Evolutionary conservation across 2,329 filamentous ascomycete genomes (phyloP), one percentile per base, ranked within the genome.

Genomic region (Canariomyces notabilis): DNA sequence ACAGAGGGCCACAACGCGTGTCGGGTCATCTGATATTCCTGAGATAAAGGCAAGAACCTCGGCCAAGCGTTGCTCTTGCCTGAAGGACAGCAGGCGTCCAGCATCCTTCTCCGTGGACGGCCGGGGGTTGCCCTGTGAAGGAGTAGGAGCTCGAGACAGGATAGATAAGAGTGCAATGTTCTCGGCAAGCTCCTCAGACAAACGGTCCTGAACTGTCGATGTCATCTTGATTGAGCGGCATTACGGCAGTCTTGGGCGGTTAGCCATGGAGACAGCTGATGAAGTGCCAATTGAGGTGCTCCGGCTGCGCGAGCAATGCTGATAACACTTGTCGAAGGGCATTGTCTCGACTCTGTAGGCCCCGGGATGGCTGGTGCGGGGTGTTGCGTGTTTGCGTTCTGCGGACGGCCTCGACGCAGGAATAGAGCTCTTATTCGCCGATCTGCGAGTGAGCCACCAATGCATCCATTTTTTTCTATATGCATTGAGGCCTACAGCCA

Each of bases 401-500:
- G 46, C 33, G 20, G 41, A 14, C 22, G 11, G 22, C 38, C 35
- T 33, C 19, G 37, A 39, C 37, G 34, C 14, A 26, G 9, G 12
- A 15, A 4, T 33, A 22, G 26, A 8, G 6, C 26, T 48, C 29
- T 22, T 36, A 53, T 52, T 55, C 42, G 51, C 32, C 33, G 46
- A 26, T 26, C 6, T 20, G 18, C 19, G 9, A 20, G 18, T 4
- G 16, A 33, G 29, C 37, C 21, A 20, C 21, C n/a, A n/a, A n/a
- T n/a, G n/a, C n/a, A n/a, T n/a, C n/a, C n/a, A n/a, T n/a, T n/a
- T 9, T 19, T 16, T 32, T 34, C 8, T 12, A 14, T 15, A 39
- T 46, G 48, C 45, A 53, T 18, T 33, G 51, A 54, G 53, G 53
- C 52, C 51, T 33, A 40, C 48, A 4, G 15, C 21, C 21, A 37